Conservation (phyloP, 345 rosid genomes). For the Leavenworthia alabamica region DNA sequence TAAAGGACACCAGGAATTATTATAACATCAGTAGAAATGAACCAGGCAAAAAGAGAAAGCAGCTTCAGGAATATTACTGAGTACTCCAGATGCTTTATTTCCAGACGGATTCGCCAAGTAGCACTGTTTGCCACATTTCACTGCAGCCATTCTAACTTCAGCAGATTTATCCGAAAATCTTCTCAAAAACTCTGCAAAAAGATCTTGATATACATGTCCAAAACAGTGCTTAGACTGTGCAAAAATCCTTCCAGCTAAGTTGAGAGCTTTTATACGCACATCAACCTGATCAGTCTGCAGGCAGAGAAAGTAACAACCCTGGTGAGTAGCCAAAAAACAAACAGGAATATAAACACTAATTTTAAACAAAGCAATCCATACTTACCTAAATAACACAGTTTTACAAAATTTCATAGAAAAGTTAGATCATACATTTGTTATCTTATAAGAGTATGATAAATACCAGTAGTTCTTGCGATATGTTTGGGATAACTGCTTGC, state of each 20-base stretch:
- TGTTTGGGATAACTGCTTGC: slow-evolving; percentile 58
- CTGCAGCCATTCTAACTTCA: slow-evolving; percentile 74
- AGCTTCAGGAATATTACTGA: slow-evolving; percentile 40
- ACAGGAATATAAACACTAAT: background rate
- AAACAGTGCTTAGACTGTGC: slow-evolving; percentile 46
- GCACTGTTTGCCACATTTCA: slow-evolving; percentile 62
- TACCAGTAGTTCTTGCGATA: slow-evolving; percentile 77
- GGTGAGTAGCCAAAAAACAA: slow-evolving; percentile 5
- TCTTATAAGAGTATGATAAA: slow-evolving; percentile 7
- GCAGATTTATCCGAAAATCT: slow-evolving; percentile 86
- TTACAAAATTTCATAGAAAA: slow-evolving; percentile 1
- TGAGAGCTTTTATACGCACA: slow-evolving; percentile 77
- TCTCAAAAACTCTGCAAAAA: slow-evolving; percentile 70
- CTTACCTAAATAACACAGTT: background rate
- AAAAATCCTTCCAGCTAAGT: slow-evolving; percentile 64
- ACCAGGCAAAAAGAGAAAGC: slow-evolving; percentile 5
- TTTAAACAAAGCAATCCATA: background rate
- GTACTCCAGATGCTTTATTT: slow-evolving; percentile 51
- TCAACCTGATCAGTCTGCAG: slow-evolving; percentile 85
- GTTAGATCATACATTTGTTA: background rate
- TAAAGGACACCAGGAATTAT: slow-evolving; percentile 11
- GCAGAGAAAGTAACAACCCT: slow-evolving; percentile 13
- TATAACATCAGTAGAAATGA: slow-evolving; percentile 21
- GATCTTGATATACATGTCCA: slow-evolving; percentile 49
- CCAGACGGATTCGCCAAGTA: slow-evolving; percentile 55